A percentile compares a stretch with the other conserved stretches of the same genome.
These are phyloP conservation scores for Aspergillus viridinutans DNA, from an alignment of 2,329 filamentous ascomycete species.

Conservation along the genomic window DNA sequence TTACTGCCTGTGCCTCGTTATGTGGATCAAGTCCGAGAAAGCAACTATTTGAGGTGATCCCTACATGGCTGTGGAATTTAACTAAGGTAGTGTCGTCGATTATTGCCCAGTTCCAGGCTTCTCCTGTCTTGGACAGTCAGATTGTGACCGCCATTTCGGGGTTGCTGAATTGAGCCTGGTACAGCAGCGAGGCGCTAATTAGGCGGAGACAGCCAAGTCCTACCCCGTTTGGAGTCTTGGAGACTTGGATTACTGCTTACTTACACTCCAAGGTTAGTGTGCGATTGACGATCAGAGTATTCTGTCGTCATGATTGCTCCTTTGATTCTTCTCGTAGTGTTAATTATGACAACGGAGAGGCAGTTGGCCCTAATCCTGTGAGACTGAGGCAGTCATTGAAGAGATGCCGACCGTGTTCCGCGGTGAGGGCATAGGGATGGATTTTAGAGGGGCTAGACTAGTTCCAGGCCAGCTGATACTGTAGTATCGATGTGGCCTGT, in stretches of 20 bases:
- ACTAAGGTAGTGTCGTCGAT: not conserved
- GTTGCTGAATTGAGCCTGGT: conserved; percentile 11
- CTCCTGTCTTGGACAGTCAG: conserved; percentile 5
- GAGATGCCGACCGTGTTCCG: not conserved
- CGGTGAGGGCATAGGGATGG: not conserved
- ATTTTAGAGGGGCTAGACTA: not conserved
- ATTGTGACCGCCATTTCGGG: conserved; percentile 14
- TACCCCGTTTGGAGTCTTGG: not conserved
- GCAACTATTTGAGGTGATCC: conserved; percentile 3
- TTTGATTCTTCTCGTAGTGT: not conserved
- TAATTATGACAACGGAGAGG: not conserved
- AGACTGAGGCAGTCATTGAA: not conserved
- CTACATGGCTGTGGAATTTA: conserved; percentile 3
- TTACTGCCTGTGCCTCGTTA: not conserved
- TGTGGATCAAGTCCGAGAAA: not conserved
- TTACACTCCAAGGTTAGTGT: not conserved
- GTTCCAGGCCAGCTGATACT: not conserved
- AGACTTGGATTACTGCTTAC: not conserved
- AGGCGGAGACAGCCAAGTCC: conserved; percentile 1
- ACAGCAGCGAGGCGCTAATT: conserved; percentile 7
- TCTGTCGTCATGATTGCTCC: not conserved
- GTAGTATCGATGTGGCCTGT: not conserved
- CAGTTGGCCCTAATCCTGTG: not conserved
- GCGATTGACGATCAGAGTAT: not conserved
- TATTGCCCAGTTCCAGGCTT: not conserved